Percentiles rank a stretch among this genome's conserved stretches.
Evolutionary conservation across 371 early-diverging fungal genomes (phyloP).

Genomic region (Mortierella sp.): DNA sequence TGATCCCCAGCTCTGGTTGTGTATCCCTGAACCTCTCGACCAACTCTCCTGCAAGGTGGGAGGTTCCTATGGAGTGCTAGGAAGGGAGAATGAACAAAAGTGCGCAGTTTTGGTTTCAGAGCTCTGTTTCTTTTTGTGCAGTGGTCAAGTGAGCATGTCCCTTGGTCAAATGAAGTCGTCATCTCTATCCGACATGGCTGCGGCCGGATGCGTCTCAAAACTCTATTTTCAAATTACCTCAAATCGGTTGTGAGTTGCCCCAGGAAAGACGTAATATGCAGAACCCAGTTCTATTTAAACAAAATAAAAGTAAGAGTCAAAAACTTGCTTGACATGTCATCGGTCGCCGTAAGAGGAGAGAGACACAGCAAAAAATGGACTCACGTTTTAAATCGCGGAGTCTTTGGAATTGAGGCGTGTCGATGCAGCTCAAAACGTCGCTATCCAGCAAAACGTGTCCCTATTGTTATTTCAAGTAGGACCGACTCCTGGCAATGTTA

Average conservation of each 20-base stretch:
- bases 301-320: not conserved
- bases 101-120: not conserved
- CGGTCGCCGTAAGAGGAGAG: not conserved
- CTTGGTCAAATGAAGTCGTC: slow-evolving; percentile 1
- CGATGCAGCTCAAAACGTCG: slow-evolving; percentile 81
- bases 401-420: slow-evolving; percentile 95
- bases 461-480: slow-evolving; percentile 55
- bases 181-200: slow-evolving; percentile 5
- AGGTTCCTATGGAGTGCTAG: slow-evolving; percentile 71
- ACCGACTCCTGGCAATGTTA: not conserved
- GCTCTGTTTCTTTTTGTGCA: slow-evolving; percentile 17
- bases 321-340: not conserved
- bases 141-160: not conserved
- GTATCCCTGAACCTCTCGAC: slow-evolving; percentile 75
- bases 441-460: slow-evolving; percentile 86
- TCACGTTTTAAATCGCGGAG: slow-evolving; percentile 88
- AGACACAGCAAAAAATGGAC: not conserved
- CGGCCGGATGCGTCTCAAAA: not conserved
- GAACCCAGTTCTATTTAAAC: slow-evolving; percentile 71
- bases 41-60: slow-evolving; percentile 84
- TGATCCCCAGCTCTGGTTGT: slow-evolving; percentile 89
- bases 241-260: slow-evolving; percentile 92
- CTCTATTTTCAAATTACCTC: slow-evolving; percentile 59
- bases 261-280: slow-evolving; percentile 94
- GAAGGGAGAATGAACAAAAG: not conserved